Evolutionary conservation across 768 basidiomycete genomes (phyloP).

Genomic region (Lactarius indigo): DNA sequence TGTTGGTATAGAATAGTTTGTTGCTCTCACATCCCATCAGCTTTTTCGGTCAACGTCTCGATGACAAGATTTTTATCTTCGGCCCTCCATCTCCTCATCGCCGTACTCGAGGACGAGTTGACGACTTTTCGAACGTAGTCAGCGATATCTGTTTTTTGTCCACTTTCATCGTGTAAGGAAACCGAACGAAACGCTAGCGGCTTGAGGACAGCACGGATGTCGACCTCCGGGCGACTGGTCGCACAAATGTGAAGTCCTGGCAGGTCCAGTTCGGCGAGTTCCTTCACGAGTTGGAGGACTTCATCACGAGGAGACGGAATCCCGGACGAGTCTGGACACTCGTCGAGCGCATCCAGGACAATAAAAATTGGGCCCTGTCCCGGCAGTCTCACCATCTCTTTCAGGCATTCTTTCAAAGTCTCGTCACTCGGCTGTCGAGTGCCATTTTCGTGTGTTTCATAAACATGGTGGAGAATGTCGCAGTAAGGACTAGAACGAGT

Average conservation of each 20-base stretch:
- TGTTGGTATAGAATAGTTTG: neutral
- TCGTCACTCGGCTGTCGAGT: neutral
- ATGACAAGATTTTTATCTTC: neutral
- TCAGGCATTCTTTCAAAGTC: neutral
- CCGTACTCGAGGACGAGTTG: neutral
- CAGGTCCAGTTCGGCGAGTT: neutral
- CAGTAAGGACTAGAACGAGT: neutral
- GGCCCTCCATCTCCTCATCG: neutral
- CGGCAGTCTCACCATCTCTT: neutral
- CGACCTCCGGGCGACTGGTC: neutral
- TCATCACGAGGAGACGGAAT: neutral
- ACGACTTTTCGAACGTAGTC: neutral
- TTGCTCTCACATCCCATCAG: neutral
- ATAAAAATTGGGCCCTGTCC: neutral
- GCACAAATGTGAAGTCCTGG: neutral
- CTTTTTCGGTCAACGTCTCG: neutral
- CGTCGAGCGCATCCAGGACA: neutral
- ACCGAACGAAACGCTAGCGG: neutral
- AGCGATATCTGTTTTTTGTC: neutral
- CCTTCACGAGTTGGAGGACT: neutral
- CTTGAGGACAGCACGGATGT: neutral
- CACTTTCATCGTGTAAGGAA: neutral
- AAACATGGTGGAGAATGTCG: neutral
- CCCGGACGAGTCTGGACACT: neutral
- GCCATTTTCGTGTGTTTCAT: neutral